A percentile compares a stretch with the other conserved stretches of the same genome.
phyloP scores from a whole-genome alignment of 495 filamentous ascomycete genomes.

The Penicillium coffeae region DNA sequence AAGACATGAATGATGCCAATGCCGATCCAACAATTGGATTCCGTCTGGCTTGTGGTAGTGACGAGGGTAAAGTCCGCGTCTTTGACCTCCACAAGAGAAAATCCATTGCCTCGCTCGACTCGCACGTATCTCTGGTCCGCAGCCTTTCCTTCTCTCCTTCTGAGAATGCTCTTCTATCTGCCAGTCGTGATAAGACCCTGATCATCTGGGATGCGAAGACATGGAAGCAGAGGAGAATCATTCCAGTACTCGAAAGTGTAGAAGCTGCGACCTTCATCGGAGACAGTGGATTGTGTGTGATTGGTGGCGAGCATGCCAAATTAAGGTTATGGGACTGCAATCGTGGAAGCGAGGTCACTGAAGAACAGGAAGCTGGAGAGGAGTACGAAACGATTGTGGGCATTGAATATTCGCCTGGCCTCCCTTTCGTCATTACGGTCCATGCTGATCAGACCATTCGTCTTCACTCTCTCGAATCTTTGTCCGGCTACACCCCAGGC shows the following conservation, averaged over 20 bases:
- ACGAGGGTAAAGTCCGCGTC: constrained; percentile 86
- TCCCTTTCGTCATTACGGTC: constrained; percentile 73
- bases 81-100: constrained; percentile 87
- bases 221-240: constrained; percentile 80
- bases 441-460: constrained; percentile 83
- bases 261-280: constrained; percentile 79
- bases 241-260: constrained; percentile 79
- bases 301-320: constrained; percentile 80
- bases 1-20: constrained; percentile 38
- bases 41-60: constrained; percentile 82
- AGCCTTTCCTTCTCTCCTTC: constrained; percentile 72
- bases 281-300: constrained; percentile 65
- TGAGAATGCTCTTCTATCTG: constrained; percentile 76
- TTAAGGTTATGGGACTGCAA: constrained; percentile 78
- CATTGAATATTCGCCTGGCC: constrained; percentile 56
- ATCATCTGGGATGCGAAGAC: constrained; percentile 82
- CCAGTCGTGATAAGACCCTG: constrained; percentile 89
- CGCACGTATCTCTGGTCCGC: constrained; percentile 89
- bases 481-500: constrained; percentile 34
- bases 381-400: constrained; percentile 77
- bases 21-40: constrained; percentile 53
- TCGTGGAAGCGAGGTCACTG: constrained; percentile 72
- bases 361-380: constrained; percentile 57
- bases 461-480: constrained; percentile 57
- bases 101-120: constrained; percentile 73